These are phyloP conservation scores for Glutinoglossum americanum DNA, from an alignment of 495 filamentous ascomycete species.

Conservation along the genomic window DNA sequence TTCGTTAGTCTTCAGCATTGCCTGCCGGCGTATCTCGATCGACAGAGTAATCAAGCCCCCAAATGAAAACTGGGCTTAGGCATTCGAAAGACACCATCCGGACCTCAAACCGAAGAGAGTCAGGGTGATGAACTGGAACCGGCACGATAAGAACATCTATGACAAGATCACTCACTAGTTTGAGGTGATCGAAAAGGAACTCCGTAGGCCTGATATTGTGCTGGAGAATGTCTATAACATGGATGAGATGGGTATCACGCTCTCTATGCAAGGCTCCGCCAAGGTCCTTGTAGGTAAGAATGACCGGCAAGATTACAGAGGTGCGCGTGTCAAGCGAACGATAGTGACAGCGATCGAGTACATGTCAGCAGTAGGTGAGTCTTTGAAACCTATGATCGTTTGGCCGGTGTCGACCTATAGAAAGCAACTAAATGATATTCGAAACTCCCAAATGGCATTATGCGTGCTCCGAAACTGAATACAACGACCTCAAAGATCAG, in stretches of 20 bases:
- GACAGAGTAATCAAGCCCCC: too few species aligned
- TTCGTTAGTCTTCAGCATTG: background rate
- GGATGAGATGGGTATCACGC: constrained; percentile 6
- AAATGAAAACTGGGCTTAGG: too few species aligned
- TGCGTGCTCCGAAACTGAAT: constrained; percentile 14
- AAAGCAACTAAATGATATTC: constrained; percentile 8
- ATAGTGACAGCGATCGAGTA: constrained; percentile 18
- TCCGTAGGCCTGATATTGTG: constrained; percentile 11
- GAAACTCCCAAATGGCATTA: constrained; percentile 13
- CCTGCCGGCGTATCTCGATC: too few species aligned
- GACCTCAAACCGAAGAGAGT: constrained; percentile 10
- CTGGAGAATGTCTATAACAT: background rate
- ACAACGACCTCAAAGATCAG: constrained; percentile 15
- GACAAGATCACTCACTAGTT: constrained; percentile 21
- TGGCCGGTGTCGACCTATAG: constrained; percentile 17
- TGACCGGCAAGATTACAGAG: background rate
- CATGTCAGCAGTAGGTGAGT: constrained; percentile 15
- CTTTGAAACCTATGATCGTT: constrained; percentile 14
- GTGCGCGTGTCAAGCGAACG: constrained; percentile 10
- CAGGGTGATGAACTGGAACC: constrained; percentile 14
- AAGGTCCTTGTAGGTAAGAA: constrained; percentile 8
- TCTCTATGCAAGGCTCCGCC: constrained; percentile 17
- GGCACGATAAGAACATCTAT: constrained; percentile 17
- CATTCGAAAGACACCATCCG: constrained; percentile 11
- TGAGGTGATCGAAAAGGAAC: constrained; percentile 11